phyloP scores from a whole-genome alignment of 1,284 basidiomycete genomes.

The Ganoderma leucocontextum region DNA sequence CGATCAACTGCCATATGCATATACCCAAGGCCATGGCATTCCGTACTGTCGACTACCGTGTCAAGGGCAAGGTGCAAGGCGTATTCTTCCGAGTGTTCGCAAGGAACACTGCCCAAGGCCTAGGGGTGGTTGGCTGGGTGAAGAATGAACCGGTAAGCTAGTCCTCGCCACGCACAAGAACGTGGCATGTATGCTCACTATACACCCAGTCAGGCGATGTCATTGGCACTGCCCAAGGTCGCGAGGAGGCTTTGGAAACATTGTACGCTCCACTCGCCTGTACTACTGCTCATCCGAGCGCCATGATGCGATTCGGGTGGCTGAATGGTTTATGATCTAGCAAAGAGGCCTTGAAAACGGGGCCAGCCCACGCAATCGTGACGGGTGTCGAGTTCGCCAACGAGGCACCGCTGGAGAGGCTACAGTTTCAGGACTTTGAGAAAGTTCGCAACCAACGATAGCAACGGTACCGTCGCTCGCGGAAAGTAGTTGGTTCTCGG shows the following conservation, averaged over 20 bases:
- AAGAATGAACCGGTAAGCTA: conserved; percentile 39
- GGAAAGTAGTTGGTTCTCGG: too few species aligned
- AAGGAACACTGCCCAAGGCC: conserved; percentile 34
- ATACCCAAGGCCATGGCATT: conserved; percentile 32
- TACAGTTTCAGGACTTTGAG: conserved; percentile 38
- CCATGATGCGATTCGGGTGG: neutral
- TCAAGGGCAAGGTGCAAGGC: conserved; percentile 42
- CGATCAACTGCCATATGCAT: neutral
- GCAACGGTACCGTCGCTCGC: too few species aligned
- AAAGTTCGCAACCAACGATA: conserved; percentile 23
- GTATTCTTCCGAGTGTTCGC: conserved; percentile 41
- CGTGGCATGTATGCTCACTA: neutral
- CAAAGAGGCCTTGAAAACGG: conserved; percentile 35
- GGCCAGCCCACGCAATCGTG: conserved; percentile 37
- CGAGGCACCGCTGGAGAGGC: conserved; percentile 32
- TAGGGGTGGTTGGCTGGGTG: conserved; percentile 43
- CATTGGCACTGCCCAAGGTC: conserved; percentile 40
- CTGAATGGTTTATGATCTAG: conserved; percentile 19
- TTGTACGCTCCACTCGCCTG: conserved; percentile 33
- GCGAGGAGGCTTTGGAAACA: conserved; percentile 31
- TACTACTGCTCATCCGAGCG: too few species aligned
- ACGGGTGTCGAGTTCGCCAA: conserved; percentile 34
- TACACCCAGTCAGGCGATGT: conserved; percentile 37
- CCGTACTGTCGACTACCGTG: conserved; percentile 37
- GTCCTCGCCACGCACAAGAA: neutral